A percentile compares a stretch with the other conserved stretches of the same genome.
Conservation (phyloP, 2,329 filamentous ascomycete genomes). For the Aspergillus eucalypticola region DNA sequence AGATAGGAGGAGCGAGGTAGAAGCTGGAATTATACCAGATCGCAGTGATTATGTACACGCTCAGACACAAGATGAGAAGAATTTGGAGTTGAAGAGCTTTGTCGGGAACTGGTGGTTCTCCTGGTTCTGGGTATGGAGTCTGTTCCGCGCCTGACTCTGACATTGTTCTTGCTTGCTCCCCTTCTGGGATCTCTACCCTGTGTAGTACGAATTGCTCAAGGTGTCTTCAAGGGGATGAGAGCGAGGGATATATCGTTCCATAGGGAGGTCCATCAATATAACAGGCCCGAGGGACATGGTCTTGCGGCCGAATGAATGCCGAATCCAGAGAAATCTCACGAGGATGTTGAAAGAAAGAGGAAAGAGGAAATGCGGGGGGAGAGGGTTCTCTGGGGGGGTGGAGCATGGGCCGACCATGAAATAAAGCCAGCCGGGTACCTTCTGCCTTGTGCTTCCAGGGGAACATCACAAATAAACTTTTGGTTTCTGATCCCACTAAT, state of each 20-base stretch:
- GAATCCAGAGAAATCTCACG: background rate
- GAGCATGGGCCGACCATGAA: background rate
- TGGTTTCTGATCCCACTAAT: background rate
- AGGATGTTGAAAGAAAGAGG: background rate
- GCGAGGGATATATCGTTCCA: background rate
- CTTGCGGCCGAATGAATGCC: background rate
- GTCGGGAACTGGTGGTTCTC: background rate
- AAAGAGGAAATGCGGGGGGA: background rate
- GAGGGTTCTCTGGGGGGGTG: background rate
- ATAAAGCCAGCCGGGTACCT: background rate
- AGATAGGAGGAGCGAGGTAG: background rate
- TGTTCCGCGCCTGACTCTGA: background rate
- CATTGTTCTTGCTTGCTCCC: background rate
- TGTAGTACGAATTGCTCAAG: background rate
- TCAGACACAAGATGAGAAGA: background rate
- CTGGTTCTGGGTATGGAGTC: background rate
- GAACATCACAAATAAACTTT: background rate
- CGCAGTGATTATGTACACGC: background rate
- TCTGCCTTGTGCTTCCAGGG: background rate
- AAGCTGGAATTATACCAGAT: background rate
- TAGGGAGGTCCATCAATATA: background rate
- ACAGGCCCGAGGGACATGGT: background rate
- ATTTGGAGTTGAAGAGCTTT: background rate
- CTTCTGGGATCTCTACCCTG: background rate
- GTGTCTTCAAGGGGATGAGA: background rate